Evolutionary conservation across 169 alveolate genomes (phyloP).

Genomic region (Condylostoma magnum): DNA sequence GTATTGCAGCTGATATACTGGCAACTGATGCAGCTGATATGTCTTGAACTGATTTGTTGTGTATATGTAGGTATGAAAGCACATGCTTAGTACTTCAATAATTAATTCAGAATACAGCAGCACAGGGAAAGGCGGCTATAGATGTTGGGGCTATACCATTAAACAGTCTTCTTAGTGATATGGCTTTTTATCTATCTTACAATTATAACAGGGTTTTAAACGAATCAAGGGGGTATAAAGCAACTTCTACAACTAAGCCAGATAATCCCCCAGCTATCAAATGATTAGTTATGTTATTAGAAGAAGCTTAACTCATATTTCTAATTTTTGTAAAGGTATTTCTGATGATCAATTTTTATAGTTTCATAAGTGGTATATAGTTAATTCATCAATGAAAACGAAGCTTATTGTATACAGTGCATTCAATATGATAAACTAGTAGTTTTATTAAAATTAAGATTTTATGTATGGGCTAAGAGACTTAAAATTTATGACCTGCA

Average conservation of each 20-base stretch:
- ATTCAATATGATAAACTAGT: no score
- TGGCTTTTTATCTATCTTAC: constrained; percentile 32
- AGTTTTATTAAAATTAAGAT: no score
- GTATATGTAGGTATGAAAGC: neutral
- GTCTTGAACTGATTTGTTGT: constrained; percentile 27
- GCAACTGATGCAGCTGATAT: constrained; percentile 45
- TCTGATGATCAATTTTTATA: no score
- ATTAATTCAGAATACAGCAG: constrained; percentile 49
- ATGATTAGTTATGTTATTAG: no score
- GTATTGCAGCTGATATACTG: constrained; percentile 39
- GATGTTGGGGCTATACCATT: constrained; percentile 42
- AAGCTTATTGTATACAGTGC: no score
- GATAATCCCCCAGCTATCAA: constrained; percentile 54
- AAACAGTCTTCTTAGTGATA: constrained; percentile 35
- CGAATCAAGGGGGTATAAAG: constrained; percentile 52
- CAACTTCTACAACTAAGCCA: constrained; percentile 42
- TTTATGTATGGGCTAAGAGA: no score
- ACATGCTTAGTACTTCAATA: constrained; percentile 39
- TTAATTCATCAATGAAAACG: no score
- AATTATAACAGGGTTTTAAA: constrained; percentile 43
- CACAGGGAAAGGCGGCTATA: constrained; percentile 62
- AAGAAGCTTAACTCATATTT: no score
- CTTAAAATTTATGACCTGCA: no score
- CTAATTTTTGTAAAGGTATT: no score
- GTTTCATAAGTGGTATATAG: no score